phyloP scores from a whole-genome alignment of 169 alveolate species.

The Cryptosporidium sp. region DNA sequence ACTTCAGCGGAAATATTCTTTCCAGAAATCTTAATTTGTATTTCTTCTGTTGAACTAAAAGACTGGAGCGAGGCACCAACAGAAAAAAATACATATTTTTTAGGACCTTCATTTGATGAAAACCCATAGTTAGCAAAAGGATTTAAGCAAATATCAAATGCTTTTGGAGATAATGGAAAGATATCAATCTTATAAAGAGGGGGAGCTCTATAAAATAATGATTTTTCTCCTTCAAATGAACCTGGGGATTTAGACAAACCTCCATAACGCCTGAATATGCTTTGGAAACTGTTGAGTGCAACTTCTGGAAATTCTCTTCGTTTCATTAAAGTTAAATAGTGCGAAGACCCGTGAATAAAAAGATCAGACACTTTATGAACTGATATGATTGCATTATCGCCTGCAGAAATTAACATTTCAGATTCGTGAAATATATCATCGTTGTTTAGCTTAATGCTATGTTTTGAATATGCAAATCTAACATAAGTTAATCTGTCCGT shows the following conservation, averaged over 20 bases:
- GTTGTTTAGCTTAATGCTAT: not conserved
- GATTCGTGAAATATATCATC: constrained; percentile 28
- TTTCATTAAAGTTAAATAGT: not conserved
- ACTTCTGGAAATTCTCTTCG: not conserved
- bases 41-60: constrained; percentile 30
- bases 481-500: constrained; percentile 45
- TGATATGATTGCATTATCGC: constrained; percentile 68
- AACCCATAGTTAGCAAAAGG: constrained; percentile 13
- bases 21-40: constrained; percentile 18
- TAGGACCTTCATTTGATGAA: not conserved
- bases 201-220: constrained; percentile 33
- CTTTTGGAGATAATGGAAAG: constrained; percentile 59
- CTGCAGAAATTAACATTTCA: constrained; percentile 41
- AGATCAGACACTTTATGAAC: constrained; percentile 46
- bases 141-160: constrained; percentile 66
- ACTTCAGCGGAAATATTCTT: not conserved
- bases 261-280: not conserved
- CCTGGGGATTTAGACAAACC: not conserved
- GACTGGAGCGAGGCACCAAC: constrained; percentile 61
- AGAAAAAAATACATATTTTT: constrained; percentile 19
- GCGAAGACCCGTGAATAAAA: constrained; percentile 28
- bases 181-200: constrained; percentile 64
- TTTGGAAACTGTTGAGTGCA: not conserved
- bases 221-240: constrained; percentile 1
- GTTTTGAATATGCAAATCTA: constrained; percentile 66